Evolutionary conservation across 306 rosid species (phyloP).

Genomic region (Lathyrus sativus): DNA sequence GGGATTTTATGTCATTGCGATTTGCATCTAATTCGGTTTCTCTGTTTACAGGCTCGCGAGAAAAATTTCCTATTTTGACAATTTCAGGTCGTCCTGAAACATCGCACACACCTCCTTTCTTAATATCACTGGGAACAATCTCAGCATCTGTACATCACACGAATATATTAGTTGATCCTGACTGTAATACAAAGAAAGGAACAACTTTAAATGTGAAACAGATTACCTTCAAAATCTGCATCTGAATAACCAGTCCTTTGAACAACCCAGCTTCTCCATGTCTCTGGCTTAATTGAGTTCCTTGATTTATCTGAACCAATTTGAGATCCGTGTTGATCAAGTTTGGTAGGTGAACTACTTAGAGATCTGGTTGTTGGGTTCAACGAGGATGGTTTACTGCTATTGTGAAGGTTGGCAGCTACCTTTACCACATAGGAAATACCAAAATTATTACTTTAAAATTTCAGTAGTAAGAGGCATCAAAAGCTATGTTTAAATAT

Average conservation of each 20-base stretch:
- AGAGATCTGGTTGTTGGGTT: conserved; percentile 36
- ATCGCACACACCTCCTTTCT: conserved; percentile 37
- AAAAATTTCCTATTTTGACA: conserved; percentile 37
- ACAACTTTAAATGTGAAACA: conserved; percentile 11
- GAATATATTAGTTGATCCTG: conserved; percentile 35
- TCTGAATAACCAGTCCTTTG: conserved; percentile 59
- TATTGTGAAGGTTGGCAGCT: conserved; percentile 48
- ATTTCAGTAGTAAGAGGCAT: conserved; percentile 19
- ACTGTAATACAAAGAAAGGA: conserved; percentile 14
- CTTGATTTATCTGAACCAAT: conserved; percentile 41
- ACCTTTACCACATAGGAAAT: conserved; percentile 62
- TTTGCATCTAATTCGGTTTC: conserved; percentile 43
- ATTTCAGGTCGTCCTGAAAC: conserved; percentile 42
- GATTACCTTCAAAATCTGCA: conserved; percentile 66
- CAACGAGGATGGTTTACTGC: conserved; percentile 45
- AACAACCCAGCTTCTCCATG: conserved; percentile 70
- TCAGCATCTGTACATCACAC: conserved; percentile 58
- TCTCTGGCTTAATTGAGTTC: conserved; percentile 52
- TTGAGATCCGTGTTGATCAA: conserved; percentile 43
- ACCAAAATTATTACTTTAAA: conserved; percentile 49
- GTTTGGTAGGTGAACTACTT: conserved; percentile 42
- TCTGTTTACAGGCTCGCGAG: conserved; percentile 23
- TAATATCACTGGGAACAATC: conserved; percentile 46
- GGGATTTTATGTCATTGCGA: conserved; percentile 50
- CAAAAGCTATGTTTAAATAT: conserved; percentile 47